Percentiles rank a stretch among this genome's conserved stretches.
Evolutionary conservation across 768 basidiomycete species (phyloP).

Genomic region (Austroboletus eburneus): DNA sequence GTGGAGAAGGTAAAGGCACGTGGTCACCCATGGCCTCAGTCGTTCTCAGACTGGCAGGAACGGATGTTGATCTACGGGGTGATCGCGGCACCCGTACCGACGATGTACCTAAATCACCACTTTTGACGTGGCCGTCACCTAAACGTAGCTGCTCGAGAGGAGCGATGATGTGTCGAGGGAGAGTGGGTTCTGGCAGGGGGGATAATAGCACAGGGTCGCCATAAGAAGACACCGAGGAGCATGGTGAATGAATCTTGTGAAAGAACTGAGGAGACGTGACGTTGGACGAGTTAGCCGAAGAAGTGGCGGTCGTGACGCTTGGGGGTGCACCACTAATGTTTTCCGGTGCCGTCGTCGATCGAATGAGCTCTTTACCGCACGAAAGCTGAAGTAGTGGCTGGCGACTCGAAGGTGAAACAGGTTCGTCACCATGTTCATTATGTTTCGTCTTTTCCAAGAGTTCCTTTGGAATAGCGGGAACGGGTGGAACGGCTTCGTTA

Average conservation of each 20-base stretch:
- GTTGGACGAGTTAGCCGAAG: conserved; percentile 60
- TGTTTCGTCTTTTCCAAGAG: conserved; percentile 16
- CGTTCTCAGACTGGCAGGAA: conserved; percentile 10
- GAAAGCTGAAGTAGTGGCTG: conserved; percentile 2
- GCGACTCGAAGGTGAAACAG: conserved; percentile 6
- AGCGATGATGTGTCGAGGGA: conserved; percentile 48
- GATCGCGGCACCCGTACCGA: conserved; percentile 4
- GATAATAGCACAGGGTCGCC: conserved; percentile 36
- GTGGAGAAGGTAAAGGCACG: conserved; percentile 10
- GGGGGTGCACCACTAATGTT: conserved; percentile 24
- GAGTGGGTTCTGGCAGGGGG: conserved; percentile 33
- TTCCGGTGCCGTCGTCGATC: conserved; percentile 3
- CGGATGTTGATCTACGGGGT: conserved; percentile 17
- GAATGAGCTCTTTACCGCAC: conserved; percentile 6
- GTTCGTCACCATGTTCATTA: conserved; percentile 2
- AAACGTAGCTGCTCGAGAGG: conserved; percentile 52
- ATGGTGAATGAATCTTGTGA: conserved; percentile 41
- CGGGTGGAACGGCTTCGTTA: conserved; percentile 43
- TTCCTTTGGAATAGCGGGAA: conserved; percentile 55
- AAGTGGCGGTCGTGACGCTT: conserved; percentile 53
- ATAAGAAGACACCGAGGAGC: conserved; percentile 57
- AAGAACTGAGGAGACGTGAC: conserved; percentile 53
- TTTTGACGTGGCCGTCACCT: conserved; percentile 21
- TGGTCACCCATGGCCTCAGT: background rate
- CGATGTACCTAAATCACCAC: background rate